Evolutionary conservation across 2,329 filamentous ascomycete species (phyloP), one percentile per base, ranked within the genome.

Genomic region (Ciborinia camelliae): DNA sequence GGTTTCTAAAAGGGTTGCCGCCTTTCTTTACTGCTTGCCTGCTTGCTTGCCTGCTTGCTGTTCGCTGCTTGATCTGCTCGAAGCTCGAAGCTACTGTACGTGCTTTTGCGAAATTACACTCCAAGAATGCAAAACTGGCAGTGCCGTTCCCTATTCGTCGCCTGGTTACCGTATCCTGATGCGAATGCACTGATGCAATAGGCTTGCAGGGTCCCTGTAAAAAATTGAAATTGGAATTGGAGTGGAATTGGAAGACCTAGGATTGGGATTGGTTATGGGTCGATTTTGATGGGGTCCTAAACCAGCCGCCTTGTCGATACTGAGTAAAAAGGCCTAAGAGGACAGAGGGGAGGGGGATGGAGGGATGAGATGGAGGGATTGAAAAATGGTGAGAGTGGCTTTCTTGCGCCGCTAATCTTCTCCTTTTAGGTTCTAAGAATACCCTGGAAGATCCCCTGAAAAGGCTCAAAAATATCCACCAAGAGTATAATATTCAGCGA

Each of bases 41-140:
- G 32, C 41, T 37, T 41, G 28, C 32, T 5, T 18, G 30, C 39
- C 60, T 62, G 35, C 20, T 8, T 32, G 26, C 30, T 43, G 30
- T 32, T 8, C 14, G 28, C 30, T 48, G 41, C 18, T 47, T 41
- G 18, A 30, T 26, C 32, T 50, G 20, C 35, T 43, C 41, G 30
- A 28, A 12, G 28, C 41, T 47, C 15, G 15, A 35, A 47, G 41
- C 55, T 20, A 58, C 43, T 32, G 55, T 37, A 18, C 43, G 55
- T 59, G 55, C 55, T 47, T 58, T 26, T 15, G 55, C 41, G 28
- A 59, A 59, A 59, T 59, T 47, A 14, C 55, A 37, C n/a, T 20
- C 55, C 28, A 35, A 59, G 55, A 59, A 59, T 35, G 55, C n/a
- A 37, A 26, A 48, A 35, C 41, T 23, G n/a, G 28, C 32, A 26